A percentile compares a stretch with the other conserved stretches of the same genome.
phyloP scores from a whole-genome alignment of 2,329 filamentous ascomycete species.

The Xylaria polymorpha region DNA sequence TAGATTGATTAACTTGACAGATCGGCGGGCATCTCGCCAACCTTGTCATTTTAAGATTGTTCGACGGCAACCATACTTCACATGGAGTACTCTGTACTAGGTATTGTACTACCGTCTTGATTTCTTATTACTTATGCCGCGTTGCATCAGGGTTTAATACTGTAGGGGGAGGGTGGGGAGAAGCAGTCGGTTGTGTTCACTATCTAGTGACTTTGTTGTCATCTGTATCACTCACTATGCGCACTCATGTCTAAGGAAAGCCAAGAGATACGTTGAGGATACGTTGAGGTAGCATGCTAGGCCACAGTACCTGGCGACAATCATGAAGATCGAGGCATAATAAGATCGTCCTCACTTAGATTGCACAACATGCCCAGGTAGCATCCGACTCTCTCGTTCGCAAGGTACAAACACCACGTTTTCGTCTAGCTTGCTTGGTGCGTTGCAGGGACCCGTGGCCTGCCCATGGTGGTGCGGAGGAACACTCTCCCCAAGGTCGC shows the following conservation, averaged over 20 bases:
- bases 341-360: conserved; percentile 13
- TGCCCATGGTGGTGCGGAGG: neutral
- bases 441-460: conserved; percentile 19
- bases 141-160: neutral
- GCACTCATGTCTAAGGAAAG: neutral
- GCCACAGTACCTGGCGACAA: neutral
- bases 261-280: conserved; percentile 15
- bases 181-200: neutral
- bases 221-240: neutral
- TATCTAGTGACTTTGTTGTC: neutral
- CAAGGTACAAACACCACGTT: conserved; percentile 30
- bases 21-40: neutral
- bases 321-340: neutral
- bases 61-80: conserved; percentile 3
- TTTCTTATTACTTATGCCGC: neutral
- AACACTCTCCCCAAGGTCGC: conserved; percentile 24
- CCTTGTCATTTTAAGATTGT: conserved; percentile 6
- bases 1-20: neutral
- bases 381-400: conserved; percentile 19
- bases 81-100: neutral
- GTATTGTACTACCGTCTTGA: neutral
- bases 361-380: conserved; percentile 21
- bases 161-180: neutral
- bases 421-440: conserved; percentile 27
- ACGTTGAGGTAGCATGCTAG: neutral